phyloP scores from a whole-genome alignment of 75 land plant species.

The Larix kaempferi region DNA sequence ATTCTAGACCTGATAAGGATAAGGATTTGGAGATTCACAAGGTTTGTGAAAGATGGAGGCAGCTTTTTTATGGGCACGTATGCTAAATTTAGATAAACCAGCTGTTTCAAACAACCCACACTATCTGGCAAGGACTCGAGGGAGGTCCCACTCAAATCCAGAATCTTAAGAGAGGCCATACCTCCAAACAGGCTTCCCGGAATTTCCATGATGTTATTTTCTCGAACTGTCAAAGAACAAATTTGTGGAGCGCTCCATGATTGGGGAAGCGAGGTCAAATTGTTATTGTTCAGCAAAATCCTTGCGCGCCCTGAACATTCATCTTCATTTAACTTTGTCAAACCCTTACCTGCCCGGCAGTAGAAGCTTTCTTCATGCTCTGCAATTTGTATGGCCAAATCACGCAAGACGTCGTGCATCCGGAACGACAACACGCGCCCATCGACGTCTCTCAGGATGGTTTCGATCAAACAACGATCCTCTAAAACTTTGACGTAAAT shows the following conservation, averaged over 20 bases:
- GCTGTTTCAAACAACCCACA: not conserved
- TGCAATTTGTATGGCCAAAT: constrained; percentile 1
- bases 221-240: not conserved
- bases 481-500: not conserved
- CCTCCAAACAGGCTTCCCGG: not conserved
- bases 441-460: not conserved
- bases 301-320: not conserved
- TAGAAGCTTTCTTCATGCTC: not conserved
- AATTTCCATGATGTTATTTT: not conserved
- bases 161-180: not conserved
- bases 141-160: not conserved
- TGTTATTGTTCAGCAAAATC: not conserved
- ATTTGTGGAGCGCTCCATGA: not conserved
- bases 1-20: not conserved
- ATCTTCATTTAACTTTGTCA: not conserved
- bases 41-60: not conserved
- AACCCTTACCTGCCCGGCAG: not conserved
- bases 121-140: not conserved
- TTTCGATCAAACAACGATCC: not conserved
- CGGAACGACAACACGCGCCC: not conserved
- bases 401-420: not conserved
- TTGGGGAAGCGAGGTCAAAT: not conserved
- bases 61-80: not conserved
- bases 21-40: not conserved
- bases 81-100: not conserved